These are phyloP conservation scores for Globisporangium barbulae DNA, from an alignment of 352 stramenopile genomes.

Conservation along the genomic window DNA sequence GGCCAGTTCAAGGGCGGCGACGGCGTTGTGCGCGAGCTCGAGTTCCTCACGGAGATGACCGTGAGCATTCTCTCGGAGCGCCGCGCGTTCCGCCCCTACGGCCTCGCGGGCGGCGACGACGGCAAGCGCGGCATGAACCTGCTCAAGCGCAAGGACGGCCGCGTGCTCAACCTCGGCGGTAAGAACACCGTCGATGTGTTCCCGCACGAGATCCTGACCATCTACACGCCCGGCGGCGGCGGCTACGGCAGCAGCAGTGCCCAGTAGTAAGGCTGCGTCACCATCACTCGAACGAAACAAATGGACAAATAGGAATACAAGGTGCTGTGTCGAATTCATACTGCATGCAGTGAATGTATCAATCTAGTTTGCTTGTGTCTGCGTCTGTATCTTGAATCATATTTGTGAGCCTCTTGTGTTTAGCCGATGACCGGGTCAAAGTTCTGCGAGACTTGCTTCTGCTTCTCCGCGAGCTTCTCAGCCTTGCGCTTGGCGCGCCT, in stretches of 20 bases:
- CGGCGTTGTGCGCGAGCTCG: conserved; percentile 95
- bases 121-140: conserved; percentile 93
- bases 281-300: neutral
- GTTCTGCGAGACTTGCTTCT: conserved; percentile 6
- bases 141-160: conserved; percentile 67
- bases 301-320: conserved; percentile 8
- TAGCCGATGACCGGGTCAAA: conserved; percentile 17
- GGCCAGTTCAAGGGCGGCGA: conserved; percentile 93
- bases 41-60: conserved; percentile 93
- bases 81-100: conserved; percentile 94
- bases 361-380: neutral
- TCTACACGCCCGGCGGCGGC: conserved; percentile 96
- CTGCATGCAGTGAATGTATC: neutral
- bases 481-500: conserved; percentile 20
- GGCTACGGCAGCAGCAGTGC: conserved; percentile 75
- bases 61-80: conserved; percentile 98
- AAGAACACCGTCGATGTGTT: conserved; percentile 95
- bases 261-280: neutral
- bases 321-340: neutral
- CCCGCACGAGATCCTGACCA: conserved; percentile 92
- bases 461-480: conserved; percentile 9
- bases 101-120: conserved; percentile 89
- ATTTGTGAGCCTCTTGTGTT: neutral
- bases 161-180: conserved; percentile 77
- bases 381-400: neutral